phyloP scores from a whole-genome alignment of 202 grass and related monocot genomes.

The Hordeum pubiflorum region DNA sequence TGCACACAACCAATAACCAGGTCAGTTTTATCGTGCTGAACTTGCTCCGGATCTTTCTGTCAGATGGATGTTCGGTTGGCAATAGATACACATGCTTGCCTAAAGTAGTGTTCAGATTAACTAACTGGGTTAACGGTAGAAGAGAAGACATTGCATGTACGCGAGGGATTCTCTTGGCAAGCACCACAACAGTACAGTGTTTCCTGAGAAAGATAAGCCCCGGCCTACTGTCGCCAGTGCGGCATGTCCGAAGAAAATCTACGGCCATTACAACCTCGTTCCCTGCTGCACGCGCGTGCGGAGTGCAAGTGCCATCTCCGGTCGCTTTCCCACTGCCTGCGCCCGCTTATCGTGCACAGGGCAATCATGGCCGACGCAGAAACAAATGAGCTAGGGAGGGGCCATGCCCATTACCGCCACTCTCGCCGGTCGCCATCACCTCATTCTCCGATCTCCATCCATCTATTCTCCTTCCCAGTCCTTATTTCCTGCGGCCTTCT shows the following conservation, averaged over 20 bases:
- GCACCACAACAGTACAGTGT: not conserved
- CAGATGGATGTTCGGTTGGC: not conserved
- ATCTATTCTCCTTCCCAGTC: not conserved
- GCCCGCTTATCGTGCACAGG: conserved; percentile 27
- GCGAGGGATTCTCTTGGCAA: not conserved
- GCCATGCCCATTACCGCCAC: conserved; percentile 9
- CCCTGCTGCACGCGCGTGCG: not conserved
- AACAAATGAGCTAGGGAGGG: not conserved
- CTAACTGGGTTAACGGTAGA: not conserved
- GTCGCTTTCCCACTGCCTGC: conserved; percentile 20
- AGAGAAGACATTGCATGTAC: not conserved
- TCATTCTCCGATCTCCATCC: conserved; percentile 4
- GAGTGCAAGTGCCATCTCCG: not conserved
- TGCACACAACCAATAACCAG: not conserved
- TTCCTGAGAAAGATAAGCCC: not conserved
- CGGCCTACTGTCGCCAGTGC: not conserved
- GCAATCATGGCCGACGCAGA: conserved; percentile 25
- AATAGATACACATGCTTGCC: not conserved
- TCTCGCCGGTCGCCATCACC: conserved; percentile 14
- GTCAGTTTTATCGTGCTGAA: not conserved
- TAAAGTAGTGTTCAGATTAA: not conserved
- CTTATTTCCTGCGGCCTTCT: not conserved
- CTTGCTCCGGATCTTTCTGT: not conserved
- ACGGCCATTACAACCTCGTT: not conserved
- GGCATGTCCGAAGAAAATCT: not conserved